Evolutionary conservation across 352 stramenopile species (phyloP), one percentile per base, ranked within the genome.

Genomic region (Globisporangium middletonii): DNA sequence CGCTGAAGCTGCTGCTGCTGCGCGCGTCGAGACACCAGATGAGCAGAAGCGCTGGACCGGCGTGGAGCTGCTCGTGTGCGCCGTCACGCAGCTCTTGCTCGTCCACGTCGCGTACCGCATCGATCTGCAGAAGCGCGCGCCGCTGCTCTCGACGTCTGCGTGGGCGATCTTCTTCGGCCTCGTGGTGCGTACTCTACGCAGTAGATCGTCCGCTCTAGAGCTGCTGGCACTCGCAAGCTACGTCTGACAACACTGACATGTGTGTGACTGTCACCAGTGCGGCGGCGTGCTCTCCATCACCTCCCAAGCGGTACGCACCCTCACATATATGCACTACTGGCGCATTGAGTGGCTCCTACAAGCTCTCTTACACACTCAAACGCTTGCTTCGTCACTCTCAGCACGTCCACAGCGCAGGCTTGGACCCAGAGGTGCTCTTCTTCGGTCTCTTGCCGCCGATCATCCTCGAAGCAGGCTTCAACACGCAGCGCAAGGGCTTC

Each of bases 401-500:
- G 57, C 70, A 59, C 33, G 68, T 70, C 12, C 45, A 62, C 33
- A 71, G 59, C 12, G 63, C 63, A 3, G 74, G 77, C 0, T 50
- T 87, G 9, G 64, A 85, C 42, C 74, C 74, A 15, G 51, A 83
- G 53, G 64, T 79, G 18, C 64, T 87, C 3, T 87, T 87, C 64
- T 81, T 82, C 46, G 77, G 74, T 1, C 43, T 87, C 41, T 57
- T 87, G 37, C 77, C 77, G 23, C 77, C 77, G 15, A 87, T 87
- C 69, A 87, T 87, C 57, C 61, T 85, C 42, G 77, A 87, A 57
- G 77, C 77, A 0, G 77, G 77, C 19, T 80, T 87, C 67, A 77
- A 78, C 59, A 83, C 74, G 44, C 74, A 83, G 70, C 72, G 74
- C 62, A 84, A 78, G 45, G 77, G 70, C 13, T 85, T 83, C 55